These are phyloP conservation scores for Cadophora luteo-olivacea DNA, from an alignment of 2,329 filamentous ascomycete genomes.

Conservation along the genomic window DNA sequence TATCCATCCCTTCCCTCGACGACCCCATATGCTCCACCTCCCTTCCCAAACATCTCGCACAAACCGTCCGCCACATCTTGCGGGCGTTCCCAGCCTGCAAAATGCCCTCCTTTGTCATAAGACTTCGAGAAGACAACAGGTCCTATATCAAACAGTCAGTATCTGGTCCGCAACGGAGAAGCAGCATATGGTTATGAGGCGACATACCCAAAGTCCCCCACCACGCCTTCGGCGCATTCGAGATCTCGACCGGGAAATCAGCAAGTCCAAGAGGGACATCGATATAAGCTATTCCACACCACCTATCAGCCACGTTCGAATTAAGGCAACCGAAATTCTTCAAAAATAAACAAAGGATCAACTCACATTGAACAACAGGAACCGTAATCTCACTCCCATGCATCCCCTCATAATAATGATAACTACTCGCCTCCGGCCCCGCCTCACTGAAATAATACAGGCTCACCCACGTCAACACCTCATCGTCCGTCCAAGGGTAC, in stretches of 20 bases:
- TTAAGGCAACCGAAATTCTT: no score
- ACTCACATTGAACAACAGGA: slow-evolving; percentile 1
- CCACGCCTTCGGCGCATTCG: slow-evolving; percentile 60
- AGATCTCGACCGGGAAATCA: slow-evolving; percentile 64
- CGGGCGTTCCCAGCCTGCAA: slow-evolving; percentile 64
- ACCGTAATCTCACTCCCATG: slow-evolving; percentile 46
- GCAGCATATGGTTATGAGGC: not conserved
- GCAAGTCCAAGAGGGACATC: slow-evolving; percentile 58
- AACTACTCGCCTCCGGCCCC: slow-evolving; percentile 67
- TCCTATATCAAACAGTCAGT: slow-evolving; percentile 44
- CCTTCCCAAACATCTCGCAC: slow-evolving; percentile 60
- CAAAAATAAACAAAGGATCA: no score
- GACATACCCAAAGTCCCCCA: slow-evolving; percentile 52
- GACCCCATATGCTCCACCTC: slow-evolving; percentile 49
- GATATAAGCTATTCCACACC: slow-evolving; percentile 15
- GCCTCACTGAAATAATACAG: slow-evolving; percentile 75
- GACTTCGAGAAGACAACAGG: slow-evolving; percentile 60
- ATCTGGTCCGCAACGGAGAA: not conserved
- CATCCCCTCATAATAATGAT: slow-evolving; percentile 74
- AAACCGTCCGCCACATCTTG: slow-evolving; percentile 58
- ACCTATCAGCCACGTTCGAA: no score
- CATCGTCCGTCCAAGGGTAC: slow-evolving; percentile 77
- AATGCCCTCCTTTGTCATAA: slow-evolving; percentile 51
- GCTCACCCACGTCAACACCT: slow-evolving; percentile 75
- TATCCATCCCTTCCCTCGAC: slow-evolving; percentile 28